phyloP scores from a whole-genome alignment of 306 rosid genomes.

The Vigna reflexopilosa region DNA sequence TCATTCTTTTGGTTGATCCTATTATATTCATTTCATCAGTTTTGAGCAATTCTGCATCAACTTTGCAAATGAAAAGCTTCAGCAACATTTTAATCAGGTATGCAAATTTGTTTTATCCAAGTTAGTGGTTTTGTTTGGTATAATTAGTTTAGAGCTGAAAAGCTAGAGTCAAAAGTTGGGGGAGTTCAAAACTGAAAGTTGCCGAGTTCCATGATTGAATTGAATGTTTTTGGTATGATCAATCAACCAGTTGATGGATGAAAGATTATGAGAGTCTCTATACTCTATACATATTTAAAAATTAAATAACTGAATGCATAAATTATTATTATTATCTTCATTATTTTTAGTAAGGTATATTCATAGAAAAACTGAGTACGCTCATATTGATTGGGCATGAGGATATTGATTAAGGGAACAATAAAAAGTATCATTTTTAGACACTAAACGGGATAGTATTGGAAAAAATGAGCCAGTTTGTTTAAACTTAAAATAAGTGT shows the following conservation, averaged over 20 bases:
- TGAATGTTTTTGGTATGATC: neutral
- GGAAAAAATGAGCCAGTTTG: neutral
- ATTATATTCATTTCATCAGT: constrained; percentile 51
- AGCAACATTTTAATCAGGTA: constrained; percentile 93
- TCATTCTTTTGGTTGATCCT: constrained; percentile 16
- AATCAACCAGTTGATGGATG: neutral
- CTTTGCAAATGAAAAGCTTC: constrained; percentile 96
- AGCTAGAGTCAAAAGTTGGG: neutral
- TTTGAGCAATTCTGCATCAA: constrained; percentile 96
- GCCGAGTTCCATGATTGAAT: neutral
- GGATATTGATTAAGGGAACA: neutral
- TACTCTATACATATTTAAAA: neutral
- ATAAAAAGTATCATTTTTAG: neutral
- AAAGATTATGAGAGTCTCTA: neutral
- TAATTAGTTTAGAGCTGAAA: neutral
- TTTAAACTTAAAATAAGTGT: no score
- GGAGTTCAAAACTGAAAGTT: neutral
- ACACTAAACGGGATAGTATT: neutral
- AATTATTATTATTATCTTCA: neutral
- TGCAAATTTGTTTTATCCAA: neutral
- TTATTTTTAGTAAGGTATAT: neutral
- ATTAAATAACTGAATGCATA: neutral
- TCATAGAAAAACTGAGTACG: neutral
- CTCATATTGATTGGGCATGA: neutral
- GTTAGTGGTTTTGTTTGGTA: constrained; percentile 3